Conservation (phyloP, 306 rosid species). For the Cyclanthera cordifolia region DNA sequence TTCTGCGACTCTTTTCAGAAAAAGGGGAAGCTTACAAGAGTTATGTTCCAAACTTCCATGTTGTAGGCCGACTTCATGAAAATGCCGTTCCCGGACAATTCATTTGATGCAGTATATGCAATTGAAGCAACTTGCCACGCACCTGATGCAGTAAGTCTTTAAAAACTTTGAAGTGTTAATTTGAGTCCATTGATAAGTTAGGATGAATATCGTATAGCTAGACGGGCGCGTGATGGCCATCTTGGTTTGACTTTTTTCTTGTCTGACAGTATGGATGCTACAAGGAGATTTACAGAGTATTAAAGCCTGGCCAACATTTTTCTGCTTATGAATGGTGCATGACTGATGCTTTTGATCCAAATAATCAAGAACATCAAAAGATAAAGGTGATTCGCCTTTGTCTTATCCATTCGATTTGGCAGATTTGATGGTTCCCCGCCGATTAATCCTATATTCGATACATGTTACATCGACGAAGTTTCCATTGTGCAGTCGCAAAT, state of each 20-base stretch:
- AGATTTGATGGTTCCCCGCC: too few relatives aligned
- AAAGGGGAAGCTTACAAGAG: neutral
- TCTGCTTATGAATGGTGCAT: constrained; percentile 99
- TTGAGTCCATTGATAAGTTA: too few relatives aligned
- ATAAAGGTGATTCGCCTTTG: constrained; percentile 40
- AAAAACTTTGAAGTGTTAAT: neutral
- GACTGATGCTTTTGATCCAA: constrained; percentile 72
- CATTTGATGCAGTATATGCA: constrained; percentile 91
- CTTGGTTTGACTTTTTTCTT: neutral
- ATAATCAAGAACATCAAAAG: constrained; percentile 59
- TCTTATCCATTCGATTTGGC: too few relatives aligned
- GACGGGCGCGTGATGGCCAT: too few relatives aligned
- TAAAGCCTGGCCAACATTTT: constrained; percentile 83
- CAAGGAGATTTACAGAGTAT: constrained; percentile 78
- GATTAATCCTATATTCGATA: too few relatives aligned
- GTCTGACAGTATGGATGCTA: constrained; percentile 65
- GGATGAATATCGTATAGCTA: too few relatives aligned
- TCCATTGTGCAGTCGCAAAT: too few relatives aligned
- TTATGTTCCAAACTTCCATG: constrained; percentile 8
- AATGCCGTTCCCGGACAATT: constrained; percentile 70
- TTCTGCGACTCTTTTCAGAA: neutral
- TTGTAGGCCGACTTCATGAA: constrained; percentile 96
- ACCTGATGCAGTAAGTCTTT: constrained; percentile 69
- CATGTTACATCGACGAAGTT: too few relatives aligned
- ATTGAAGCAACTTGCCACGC: constrained; percentile 99